Conservation (phyloP, 768 basidiomycete species). For the Trametes sanguinea region DNA sequence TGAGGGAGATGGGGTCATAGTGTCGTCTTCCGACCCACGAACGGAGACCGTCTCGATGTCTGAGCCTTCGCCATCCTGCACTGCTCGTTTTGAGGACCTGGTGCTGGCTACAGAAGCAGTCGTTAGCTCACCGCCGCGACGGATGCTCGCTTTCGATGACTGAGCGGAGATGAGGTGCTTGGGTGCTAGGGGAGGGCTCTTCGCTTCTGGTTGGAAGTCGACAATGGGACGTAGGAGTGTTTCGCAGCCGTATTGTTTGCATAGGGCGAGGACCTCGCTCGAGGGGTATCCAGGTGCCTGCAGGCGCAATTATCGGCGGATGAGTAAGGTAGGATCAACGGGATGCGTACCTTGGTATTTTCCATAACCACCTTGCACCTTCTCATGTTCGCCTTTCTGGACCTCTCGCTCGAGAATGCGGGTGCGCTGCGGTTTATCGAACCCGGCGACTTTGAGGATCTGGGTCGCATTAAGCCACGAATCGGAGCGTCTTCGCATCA, state of each 20-base stretch:
- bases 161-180: constrained; percentile 89
- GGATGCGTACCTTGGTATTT: constrained; percentile 91
- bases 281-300: constrained; percentile 98
- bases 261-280: constrained; percentile 82
- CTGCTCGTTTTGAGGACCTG: constrained; percentile 61
- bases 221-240: constrained; percentile 85
- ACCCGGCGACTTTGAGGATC: constrained; percentile 98
- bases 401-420: constrained; percentile 97
- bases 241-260: constrained; percentile 94
- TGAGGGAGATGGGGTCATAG: constrained; percentile 88
- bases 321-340: not conserved
- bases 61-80: constrained; percentile 52
- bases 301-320: not conserved
- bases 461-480: constrained; percentile 99
- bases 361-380: constrained; percentile 98
- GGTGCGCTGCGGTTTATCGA: constrained; percentile 98
- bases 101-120: constrained; percentile 46
- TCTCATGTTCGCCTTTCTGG: constrained; percentile 98
- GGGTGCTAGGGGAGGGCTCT: constrained; percentile 92
- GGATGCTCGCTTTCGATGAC: constrained; percentile 42
- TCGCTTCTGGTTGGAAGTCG: constrained; percentile 86
- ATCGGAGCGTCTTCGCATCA: constrained; percentile 96
- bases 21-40: constrained; percentile 81
- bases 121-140: constrained; percentile 22
- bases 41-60: constrained; percentile 66